phyloP scores from a whole-genome alignment of 2,329 filamentous ascomycete genomes.

The Exophiala bonariae region DNA sequence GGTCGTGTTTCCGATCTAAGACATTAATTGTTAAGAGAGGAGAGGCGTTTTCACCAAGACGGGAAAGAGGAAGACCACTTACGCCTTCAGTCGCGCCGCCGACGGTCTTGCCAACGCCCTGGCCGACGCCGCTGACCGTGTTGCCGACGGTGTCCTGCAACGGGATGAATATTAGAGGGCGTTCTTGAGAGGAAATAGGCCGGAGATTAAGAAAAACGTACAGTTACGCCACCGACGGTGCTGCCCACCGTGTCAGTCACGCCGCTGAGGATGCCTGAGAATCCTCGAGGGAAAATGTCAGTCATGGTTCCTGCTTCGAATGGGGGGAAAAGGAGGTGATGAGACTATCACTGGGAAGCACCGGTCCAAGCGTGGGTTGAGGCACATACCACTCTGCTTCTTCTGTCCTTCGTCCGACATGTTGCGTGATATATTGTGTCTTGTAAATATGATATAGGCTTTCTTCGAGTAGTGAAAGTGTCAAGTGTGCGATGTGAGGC shows the following conservation, averaged over 20 bases:
- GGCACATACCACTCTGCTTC: constrained; percentile 22
- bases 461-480: too few relatives aligned
- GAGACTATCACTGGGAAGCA: too few relatives aligned
- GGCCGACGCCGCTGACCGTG: constrained; percentile 33
- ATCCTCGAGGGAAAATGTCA: constrained; percentile 4
- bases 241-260: constrained; percentile 35
- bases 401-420: constrained; percentile 18
- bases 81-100: constrained; percentile 24
- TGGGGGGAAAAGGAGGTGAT: neutral
- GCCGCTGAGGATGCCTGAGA: constrained; percentile 29
- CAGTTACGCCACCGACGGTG: constrained; percentile 29
- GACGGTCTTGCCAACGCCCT: constrained; percentile 31
- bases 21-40: too few relatives aligned
- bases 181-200: neutral
- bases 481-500: too few relatives aligned
- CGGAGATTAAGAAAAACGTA: constrained; percentile 4
- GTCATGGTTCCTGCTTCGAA: too few relatives aligned
- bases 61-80: constrained; percentile 4
- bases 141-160: constrained; percentile 28
- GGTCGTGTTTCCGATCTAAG: constrained; percentile 23
- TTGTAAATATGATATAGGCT: neutral
- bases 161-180: too few relatives aligned
- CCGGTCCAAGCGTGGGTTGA: too few relatives aligned
- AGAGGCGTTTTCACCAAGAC: too few relatives aligned
- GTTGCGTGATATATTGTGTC: too few relatives aligned